Evolutionary conservation across 129 eudicot species (phyloP).

Genomic region (Tagetes patula): DNA sequence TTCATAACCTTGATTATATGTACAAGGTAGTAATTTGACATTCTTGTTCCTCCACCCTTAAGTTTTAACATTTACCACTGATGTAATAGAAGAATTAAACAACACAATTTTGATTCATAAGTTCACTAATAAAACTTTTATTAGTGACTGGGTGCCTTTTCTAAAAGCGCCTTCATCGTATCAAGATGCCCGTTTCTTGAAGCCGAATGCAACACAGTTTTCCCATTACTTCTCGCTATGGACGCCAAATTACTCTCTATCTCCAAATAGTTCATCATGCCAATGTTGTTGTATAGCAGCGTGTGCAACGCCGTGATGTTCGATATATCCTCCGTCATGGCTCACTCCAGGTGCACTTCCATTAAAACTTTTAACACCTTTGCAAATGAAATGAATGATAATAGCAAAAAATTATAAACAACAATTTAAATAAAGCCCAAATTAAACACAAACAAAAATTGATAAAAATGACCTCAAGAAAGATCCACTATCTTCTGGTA

Average conservation of each 20-base stretch:
- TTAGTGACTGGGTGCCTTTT: conserved; percentile 39
- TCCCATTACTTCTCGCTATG: conserved; percentile 61
- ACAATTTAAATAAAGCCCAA: background rate
- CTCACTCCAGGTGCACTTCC: conserved; percentile 82
- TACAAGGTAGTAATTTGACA: too few species aligned
- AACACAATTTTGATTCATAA: conserved; percentile 8
- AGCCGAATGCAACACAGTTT: conserved; percentile 54
- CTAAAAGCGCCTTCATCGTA: conserved; percentile 51
- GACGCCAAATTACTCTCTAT: conserved; percentile 72
- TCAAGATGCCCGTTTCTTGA: conserved; percentile 56
- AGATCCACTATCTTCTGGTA: too few species aligned
- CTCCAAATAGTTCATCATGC: conserved; percentile 68
- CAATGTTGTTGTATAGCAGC: conserved; percentile 73
- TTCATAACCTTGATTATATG: too few species aligned
- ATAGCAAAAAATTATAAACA: background rate
- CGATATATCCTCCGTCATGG: conserved; percentile 60
- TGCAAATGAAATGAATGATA: conserved; percentile 22
- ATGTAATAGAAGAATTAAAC: too few species aligned
- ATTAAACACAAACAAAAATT: too few species aligned
- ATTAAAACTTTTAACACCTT: conserved; percentile 67
- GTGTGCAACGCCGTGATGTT: conserved; percentile 60
- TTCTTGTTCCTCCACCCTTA: too few species aligned
- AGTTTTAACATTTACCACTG: too few species aligned
- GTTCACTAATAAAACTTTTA: background rate
- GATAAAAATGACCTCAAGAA: too few species aligned